These are phyloP conservation scores for Phytophthora quininea DNA, from an alignment of 352 stramenopile species.

Conservation along the genomic window DNA sequence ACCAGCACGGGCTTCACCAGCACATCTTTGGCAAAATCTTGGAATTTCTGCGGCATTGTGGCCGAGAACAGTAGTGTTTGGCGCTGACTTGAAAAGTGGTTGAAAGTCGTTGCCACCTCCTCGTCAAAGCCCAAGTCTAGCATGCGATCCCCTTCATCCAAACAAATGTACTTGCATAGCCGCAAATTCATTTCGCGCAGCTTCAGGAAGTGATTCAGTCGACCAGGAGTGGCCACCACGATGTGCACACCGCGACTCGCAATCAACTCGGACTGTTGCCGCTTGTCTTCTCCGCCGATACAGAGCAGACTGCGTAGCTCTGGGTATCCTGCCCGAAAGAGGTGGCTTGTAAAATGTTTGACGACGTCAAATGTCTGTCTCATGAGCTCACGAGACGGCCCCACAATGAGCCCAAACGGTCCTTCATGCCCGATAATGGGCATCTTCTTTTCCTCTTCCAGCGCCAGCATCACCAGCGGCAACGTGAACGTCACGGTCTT, in stretches of 20 bases:
- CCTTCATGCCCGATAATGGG: conserved; percentile 94
- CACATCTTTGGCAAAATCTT: conserved; percentile 97
- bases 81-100: conserved; percentile 96
- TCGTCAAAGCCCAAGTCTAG: conserved; percentile 95
- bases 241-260: conserved; percentile 93
- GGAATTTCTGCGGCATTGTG: conserved; percentile 99
- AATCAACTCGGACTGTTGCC: conserved; percentile 92
- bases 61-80: conserved; percentile 99
- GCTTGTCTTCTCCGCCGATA: conserved; percentile 96
- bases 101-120: conserved; percentile 97
- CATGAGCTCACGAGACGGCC: conserved; percentile 97
- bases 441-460: conserved; percentile 97
- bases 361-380: conserved; percentile 98
- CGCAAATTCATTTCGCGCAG: conserved; percentile 94
- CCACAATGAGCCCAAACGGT: conserved; percentile 97
- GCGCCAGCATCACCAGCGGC: conserved; percentile 95
- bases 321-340: conserved; percentile 77
- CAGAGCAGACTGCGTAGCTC: conserved; percentile 92
- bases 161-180: conserved; percentile 97
- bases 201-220: conserved; percentile 97
- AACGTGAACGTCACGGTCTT: conserved; percentile 99
- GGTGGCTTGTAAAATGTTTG: conserved; percentile 89
- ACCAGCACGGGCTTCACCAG: conserved; percentile 97
- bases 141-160: conserved; percentile 99
- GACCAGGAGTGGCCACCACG: conserved; percentile 96